phyloP scores from a whole-genome alignment of 1,284 basidiomycete genomes.

The Austropuccinia psidii region DNA sequence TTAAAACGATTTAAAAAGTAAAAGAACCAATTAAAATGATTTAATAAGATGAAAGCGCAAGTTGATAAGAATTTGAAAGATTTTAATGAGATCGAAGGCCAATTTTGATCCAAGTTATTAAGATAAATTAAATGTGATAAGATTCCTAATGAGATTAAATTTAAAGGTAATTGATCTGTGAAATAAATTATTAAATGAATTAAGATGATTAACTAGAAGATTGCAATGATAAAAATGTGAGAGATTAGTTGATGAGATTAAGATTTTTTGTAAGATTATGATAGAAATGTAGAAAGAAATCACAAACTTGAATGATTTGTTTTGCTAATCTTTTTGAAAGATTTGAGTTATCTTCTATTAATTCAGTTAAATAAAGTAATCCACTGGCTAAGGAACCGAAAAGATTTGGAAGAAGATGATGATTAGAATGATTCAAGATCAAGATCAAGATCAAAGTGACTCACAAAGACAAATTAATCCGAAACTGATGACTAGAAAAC shows the following conservation, averaged over 20 bases:
- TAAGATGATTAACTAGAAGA: neutral
- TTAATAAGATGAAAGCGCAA: constrained; percentile 68
- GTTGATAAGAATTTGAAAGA: constrained; percentile 73
- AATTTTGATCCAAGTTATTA: constrained; percentile 68
- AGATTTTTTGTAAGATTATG: neutral
- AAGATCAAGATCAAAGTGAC: constrained; percentile 38
- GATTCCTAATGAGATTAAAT: constrained; percentile 67
- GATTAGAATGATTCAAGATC: constrained; percentile 38
- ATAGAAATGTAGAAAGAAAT: neutral
- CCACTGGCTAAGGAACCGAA: constrained; percentile 64
- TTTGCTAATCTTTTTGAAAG: constrained; percentile 70
- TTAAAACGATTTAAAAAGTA: constrained; percentile 60
- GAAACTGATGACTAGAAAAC: constrained; percentile 63
- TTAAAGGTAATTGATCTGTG: constrained; percentile 29
- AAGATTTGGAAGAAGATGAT: neutral
- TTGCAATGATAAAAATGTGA: constrained; percentile 48
- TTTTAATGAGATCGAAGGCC: constrained; percentile 82
- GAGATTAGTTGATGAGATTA: constrained; percentile 61
- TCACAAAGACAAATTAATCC: constrained; percentile 69
- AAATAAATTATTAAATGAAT: constrained; percentile 3
- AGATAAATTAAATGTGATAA: constrained; percentile 76
- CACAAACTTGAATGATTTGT: constrained; percentile 71
- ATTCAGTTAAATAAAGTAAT: constrained; percentile 79
- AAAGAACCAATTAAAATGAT: constrained; percentile 93
- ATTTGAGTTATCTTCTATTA: constrained; percentile 84